Percentiles rank a stretch among this genome's conserved stretches.
Conservation (phyloP, 306 rosid species). For the Clitoria ternatea region DNA sequence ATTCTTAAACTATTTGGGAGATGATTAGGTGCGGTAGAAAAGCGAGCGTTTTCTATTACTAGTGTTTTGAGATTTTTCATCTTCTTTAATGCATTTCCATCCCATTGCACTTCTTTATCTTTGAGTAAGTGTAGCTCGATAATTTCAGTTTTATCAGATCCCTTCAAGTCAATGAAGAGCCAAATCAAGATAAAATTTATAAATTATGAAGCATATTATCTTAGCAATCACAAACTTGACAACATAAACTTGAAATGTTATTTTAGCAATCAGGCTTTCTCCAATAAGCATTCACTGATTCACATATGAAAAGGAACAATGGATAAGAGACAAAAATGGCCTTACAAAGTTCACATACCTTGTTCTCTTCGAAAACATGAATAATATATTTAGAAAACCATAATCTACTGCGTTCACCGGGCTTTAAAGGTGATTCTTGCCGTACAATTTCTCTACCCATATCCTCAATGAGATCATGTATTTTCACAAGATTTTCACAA, state of each 20-base stretch:
- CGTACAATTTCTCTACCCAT: not conserved
- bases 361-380: not conserved
- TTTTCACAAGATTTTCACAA: not conserved
- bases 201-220: not conserved
- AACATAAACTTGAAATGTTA: not conserved
- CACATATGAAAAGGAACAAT: not conserved
- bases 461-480: not conserved
- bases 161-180: no score
- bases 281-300: no score
- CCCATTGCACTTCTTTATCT: not conserved
- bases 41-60: not conserved
- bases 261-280: not conserved
- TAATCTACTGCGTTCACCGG: not conserved
- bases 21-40: not conserved
- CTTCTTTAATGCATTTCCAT: not conserved
- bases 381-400: not conserved
- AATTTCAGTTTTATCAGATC: no score
- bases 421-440: not conserved
- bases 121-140: not conserved
- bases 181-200: no score
- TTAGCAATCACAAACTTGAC: not conserved
- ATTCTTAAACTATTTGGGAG: not conserved
- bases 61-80: not conserved
- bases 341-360: not conserved
- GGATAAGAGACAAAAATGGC: no score